phyloP scores from a whole-genome alignment of 305 asterid genomes.

The Coffea humblotiana region DNA sequence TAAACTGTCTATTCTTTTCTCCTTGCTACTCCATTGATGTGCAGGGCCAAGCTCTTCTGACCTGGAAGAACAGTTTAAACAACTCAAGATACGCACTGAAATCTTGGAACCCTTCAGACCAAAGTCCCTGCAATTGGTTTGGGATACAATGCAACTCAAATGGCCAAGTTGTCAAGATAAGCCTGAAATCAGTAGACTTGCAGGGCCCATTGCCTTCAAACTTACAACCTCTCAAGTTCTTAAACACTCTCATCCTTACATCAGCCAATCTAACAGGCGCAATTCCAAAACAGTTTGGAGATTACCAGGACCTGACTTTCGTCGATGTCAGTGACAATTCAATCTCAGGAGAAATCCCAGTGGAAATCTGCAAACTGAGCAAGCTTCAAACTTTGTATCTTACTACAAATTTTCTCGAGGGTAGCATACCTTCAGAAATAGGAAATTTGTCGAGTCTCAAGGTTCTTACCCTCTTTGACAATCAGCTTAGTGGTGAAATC shows the following conservation, averaged over 20 bases:
- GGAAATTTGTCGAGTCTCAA: slow-evolving; percentile 57
- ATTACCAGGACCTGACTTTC: slow-evolving; percentile 44
- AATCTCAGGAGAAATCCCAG: slow-evolving; percentile 72
- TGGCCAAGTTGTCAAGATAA: slow-evolving; percentile 56
- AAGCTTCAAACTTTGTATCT: slow-evolving; percentile 56
- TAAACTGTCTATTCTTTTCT: slow-evolving; percentile 34
- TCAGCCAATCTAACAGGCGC: slow-evolving; percentile 80
- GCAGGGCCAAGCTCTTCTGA: slow-evolving; percentile 64
- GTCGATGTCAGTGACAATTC: slow-evolving; percentile 74
- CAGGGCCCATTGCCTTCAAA: slow-evolving; percentile 82
- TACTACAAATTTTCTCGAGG: slow-evolving; percentile 59
- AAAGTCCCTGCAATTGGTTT: slow-evolving; percentile 69
- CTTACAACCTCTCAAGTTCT: slow-evolving; percentile 51
- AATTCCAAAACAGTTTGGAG: slow-evolving; percentile 81
- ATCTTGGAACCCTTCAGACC: slow-evolving; percentile 61
- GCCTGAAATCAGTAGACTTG: slow-evolving; percentile 57
- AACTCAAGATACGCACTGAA: slow-evolving; percentile 37
- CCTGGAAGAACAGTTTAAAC: slow-evolving; percentile 69
- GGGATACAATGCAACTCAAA: slow-evolving; percentile 69
- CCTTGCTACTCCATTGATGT: slow-evolving; percentile 54
- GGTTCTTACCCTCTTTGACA: slow-evolving; percentile 65
- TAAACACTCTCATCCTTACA: slow-evolving; percentile 61
- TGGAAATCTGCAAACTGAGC: slow-evolving; percentile 52
- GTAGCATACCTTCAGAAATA: slow-evolving; percentile 62
- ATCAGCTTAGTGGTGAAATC: slow-evolving; percentile 73